Evolutionary conservation across 257 asterid species (phyloP).

Genomic region (Anisodus acutangulus): DNA sequence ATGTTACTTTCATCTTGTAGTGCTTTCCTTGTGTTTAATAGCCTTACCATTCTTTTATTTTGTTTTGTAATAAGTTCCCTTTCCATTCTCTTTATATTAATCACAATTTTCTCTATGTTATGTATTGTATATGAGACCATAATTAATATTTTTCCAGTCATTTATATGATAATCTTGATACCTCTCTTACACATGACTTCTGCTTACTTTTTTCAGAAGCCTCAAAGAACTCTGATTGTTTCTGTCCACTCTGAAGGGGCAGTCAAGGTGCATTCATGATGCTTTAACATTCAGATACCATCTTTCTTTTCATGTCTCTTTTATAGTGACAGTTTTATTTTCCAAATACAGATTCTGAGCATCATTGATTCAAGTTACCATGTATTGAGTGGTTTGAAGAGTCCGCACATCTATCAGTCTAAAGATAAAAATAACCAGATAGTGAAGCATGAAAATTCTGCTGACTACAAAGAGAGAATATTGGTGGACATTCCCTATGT

Average conservation of each 20-base stretch:
- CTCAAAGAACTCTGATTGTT: constrained; percentile 75
- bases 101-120: constrained; percentile 24
- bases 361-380: constrained; percentile 85
- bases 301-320: constrained; percentile 31
- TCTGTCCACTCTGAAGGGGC: constrained; percentile 98
- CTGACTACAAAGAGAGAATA: constrained; percentile 66
- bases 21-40: not conserved
- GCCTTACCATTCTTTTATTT: not conserved
- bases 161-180: constrained; percentile 18
- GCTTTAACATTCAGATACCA: constrained; percentile 29
- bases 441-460: constrained; percentile 53
- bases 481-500: constrained; percentile 75
- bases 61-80: constrained; percentile 12
- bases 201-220: constrained; percentile 67
- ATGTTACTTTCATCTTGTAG: constrained; percentile 21
- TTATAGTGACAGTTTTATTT: constrained; percentile 34
- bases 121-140: constrained; percentile 3
- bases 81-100: not conserved
- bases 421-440: constrained; percentile 59
- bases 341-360: constrained; percentile 75
- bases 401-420: constrained; percentile 52
- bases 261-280: constrained; percentile 62
- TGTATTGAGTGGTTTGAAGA: constrained; percentile 68
- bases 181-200: constrained; percentile 13
- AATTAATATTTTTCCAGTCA: constrained; percentile 24